Base-by-base conservation (phyloP, 179 eudicot genomes). In the Pouteria campechiana region DNA sequence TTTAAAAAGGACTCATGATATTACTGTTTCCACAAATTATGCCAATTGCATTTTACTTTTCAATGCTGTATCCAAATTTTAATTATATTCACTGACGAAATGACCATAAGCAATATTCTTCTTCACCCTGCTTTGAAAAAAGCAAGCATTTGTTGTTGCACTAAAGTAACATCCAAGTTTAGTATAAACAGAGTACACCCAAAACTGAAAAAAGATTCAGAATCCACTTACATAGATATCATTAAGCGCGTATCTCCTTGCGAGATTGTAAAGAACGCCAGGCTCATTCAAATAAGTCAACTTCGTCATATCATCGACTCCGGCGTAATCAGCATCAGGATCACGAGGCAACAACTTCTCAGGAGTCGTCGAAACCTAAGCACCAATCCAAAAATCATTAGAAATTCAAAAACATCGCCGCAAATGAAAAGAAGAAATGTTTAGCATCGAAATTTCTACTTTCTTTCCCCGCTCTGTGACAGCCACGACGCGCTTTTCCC, bases 291-390 rank as follows among this genome's bases (percentile, higher is more conserved):
- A 65, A 31, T 92, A 92, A 33, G 94, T 69, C 69, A 92, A 65
- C 61, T 82, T 92, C 30, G 99, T 92, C 99, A 92, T 92, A 52
- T 92, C 99, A 72, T 92, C 99, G 7, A 92, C 99, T 63, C 99
- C 99, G 4, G 96, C 95, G 61, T 70, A 79, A 54, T 92, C 99
- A 0, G 77, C 79, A 57, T 92, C 99, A 13, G 75, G 83, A 59
- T 92, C 96, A 53, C 99, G 64, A 39, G 64, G 72, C 37, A 69
- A 70, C 60, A 92, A 56, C 63, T 74, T 78, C 17, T 71, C 76
- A 16, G 95, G 79, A 58, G 65, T 52, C 50, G 73, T 34, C 60
- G 75, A 56, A 58, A 78, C 75, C 99, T 83, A 56, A 24, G 12
- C 36, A 14, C 7, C 27, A 22, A 25, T 32, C 15, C 25, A 54